Percentiles rank a stretch among this genome's conserved stretches.
phyloP scores from a whole-genome alignment of 23 red algal genomes.

The Gracilaria gracilis region DNA sequence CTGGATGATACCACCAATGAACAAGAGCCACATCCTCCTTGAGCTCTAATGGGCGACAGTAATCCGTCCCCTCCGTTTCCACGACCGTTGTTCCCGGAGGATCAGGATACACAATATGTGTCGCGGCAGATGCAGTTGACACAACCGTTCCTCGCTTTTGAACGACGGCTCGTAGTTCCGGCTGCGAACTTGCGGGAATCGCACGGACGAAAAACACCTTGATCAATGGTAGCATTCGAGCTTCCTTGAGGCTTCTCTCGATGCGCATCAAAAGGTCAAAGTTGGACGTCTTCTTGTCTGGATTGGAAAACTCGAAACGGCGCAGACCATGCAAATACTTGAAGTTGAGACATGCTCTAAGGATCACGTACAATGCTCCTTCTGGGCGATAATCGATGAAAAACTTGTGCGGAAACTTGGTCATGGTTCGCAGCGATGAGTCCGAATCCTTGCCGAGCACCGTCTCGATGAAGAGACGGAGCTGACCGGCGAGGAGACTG shows the following conservation, averaged over 20 bases:
- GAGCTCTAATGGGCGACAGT: slow-evolving; percentile 76
- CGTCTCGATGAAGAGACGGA: slow-evolving; percentile 78
- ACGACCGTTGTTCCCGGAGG: slow-evolving; percentile 69
- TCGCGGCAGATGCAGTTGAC: slow-evolving; percentile 53
- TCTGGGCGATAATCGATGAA: slow-evolving; percentile 72
- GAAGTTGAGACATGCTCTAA: slow-evolving; percentile 81
- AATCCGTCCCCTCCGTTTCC: slow-evolving; percentile 83
- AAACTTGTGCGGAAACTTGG: slow-evolving; percentile 84
- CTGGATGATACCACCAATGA: slow-evolving; percentile 99
- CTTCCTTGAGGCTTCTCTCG: slow-evolving; percentile 59
- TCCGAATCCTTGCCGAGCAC: slow-evolving; percentile 69
- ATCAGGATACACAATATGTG: slow-evolving; percentile 92
- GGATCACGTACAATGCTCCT: slow-evolving; percentile 70
- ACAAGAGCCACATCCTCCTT: slow-evolving; percentile 63
- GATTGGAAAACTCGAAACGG: slow-evolving; percentile 77
- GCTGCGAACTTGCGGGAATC: slow-evolving; percentile 27
- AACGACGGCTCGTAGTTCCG: slow-evolving; percentile 57
- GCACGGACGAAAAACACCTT: slow-evolving; percentile 76
- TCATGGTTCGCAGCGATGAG: slow-evolving; percentile 28
- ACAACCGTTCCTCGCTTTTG: slow-evolving; percentile 81
- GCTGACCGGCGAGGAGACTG: slow-evolving; percentile 69
- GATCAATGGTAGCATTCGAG: slow-evolving; percentile 56
- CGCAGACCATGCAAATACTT: slow-evolving; percentile 72
- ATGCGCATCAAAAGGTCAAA: slow-evolving; percentile 75
- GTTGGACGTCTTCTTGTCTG: slow-evolving; percentile 56